These are phyloP conservation scores for Neoascochyta sp. DNA, from an alignment of 2,329 filamentous ascomycete species.

Conservation along the genomic window DNA sequence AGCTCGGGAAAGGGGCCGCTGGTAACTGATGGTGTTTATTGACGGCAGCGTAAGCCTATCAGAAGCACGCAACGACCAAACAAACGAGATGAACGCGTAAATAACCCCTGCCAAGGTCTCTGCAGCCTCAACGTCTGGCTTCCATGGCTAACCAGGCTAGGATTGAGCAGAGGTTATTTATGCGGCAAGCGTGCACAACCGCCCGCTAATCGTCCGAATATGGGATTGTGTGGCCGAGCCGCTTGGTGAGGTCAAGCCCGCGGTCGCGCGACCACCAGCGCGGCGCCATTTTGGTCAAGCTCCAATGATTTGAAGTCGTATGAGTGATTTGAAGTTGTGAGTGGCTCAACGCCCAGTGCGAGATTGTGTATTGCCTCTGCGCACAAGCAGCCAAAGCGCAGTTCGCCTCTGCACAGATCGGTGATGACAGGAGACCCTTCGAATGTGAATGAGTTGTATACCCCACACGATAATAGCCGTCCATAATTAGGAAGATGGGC, in stretches of 20 bases:
- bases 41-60: constrained; percentile 25
- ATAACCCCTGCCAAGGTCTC: constrained; percentile 29
- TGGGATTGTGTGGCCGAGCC: constrained; percentile 4
- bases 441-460: too few relatives aligned
- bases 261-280: too few relatives aligned
- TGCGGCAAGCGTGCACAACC: constrained; percentile 10
- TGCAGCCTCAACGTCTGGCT: constrained; percentile 29
- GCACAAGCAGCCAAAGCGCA: too few relatives aligned
- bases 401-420: too few relatives aligned
- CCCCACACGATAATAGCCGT: constrained; percentile 4
- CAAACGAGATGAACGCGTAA: constrained; percentile 34
- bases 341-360: too few relatives aligned
- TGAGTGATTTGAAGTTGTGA: too few relatives aligned
- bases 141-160: constrained; percentile 13
- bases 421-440: too few relatives aligned
- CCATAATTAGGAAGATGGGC: constrained; percentile 1
- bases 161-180: constrained; percentile 17
- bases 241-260: constrained; percentile 9
- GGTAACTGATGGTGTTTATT: constrained; percentile 30
- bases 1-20: constrained; percentile 33
- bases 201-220: constrained; percentile 7
- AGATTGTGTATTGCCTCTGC: too few relatives aligned
- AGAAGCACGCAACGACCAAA: constrained; percentile 13
- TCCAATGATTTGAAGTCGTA: too few relatives aligned
- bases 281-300: too few relatives aligned